Percentiles rank a stretch among this genome's conserved stretches.
Conservation (phyloP, 2,329 filamentous ascomycete species). For the Claviceps digitariae region DNA sequence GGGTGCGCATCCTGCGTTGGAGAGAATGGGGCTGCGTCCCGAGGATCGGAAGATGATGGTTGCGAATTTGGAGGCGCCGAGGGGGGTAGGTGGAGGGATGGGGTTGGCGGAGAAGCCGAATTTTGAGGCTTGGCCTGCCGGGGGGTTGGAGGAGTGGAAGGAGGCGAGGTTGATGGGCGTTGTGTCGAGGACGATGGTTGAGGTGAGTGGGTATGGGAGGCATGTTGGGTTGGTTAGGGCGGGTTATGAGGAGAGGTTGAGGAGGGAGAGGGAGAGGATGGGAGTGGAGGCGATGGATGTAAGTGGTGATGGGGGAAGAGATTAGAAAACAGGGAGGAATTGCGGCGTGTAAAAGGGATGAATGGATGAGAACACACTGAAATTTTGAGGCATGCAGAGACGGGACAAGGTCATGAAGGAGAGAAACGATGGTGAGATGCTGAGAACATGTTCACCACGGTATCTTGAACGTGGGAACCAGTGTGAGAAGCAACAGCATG, state of each 20-base stretch:
- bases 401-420: background rate
- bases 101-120: background rate
- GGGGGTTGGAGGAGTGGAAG: slow-evolving; percentile 11
- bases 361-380: background rate
- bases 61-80: slow-evolving; percentile 15
- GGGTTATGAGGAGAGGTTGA: slow-evolving; percentile 12
- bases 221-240: slow-evolving; percentile 8
- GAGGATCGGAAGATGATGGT: slow-evolving; percentile 14
- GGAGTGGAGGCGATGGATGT: background rate
- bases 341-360: background rate
- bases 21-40: background rate
- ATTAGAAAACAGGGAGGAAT: background rate
- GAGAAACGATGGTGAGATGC: background rate
- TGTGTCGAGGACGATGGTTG: slow-evolving; percentile 8
- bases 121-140: background rate
- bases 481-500: background rate
- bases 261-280: slow-evolving; percentile 8
- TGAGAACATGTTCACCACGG: background rate
- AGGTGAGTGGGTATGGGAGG: slow-evolving; percentile 14
- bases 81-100: background rate
- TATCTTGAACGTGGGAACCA: background rate
- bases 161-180: slow-evolving; percentile 11
- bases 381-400: background rate
- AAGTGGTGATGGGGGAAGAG: background rate
- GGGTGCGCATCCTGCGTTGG: background rate